Evolutionary conservation across 1,284 basidiomycete genomes (phyloP).

Genomic region (Rhodofomes roseus): DNA sequence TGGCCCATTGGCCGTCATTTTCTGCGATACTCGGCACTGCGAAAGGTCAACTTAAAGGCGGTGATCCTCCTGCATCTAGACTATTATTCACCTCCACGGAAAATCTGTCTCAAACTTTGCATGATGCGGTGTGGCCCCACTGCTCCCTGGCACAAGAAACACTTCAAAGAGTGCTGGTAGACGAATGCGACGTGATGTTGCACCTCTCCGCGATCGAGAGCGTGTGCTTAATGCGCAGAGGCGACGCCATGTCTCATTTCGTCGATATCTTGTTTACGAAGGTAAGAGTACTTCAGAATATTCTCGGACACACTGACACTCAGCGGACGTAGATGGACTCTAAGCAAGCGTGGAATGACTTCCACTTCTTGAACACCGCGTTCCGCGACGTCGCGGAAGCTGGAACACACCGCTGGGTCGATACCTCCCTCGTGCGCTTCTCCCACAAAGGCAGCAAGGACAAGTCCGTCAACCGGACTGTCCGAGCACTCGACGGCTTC

Average conservation of each 20-base stretch:
- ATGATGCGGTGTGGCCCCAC: constrained; percentile 57
- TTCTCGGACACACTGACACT: not conserved
- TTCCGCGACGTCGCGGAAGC: constrained; percentile 66
- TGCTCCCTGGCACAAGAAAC: constrained; percentile 54
- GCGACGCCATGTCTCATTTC: constrained; percentile 72
- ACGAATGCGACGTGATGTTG: constrained; percentile 66
- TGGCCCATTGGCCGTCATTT: constrained; percentile 29
- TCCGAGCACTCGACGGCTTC: constrained; percentile 65
- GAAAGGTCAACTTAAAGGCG: not conserved
- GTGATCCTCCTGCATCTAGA: not conserved
- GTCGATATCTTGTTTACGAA: constrained; percentile 68
- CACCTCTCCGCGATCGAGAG: constrained; percentile 75
- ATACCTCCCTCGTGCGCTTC: constrained; percentile 70
- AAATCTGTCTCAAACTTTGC: constrained; percentile 56
- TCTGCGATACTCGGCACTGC: constrained; percentile 1
- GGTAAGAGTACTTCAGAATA: constrained; percentile 35
- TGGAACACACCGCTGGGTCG: constrained; percentile 53
- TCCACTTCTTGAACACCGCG: constrained; percentile 78
- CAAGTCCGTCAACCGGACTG: constrained; percentile 41
- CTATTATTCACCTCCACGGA: constrained; percentile 43
- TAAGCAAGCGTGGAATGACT: constrained; percentile 72
- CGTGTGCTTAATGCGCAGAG: constrained; percentile 68
- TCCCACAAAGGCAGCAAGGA: constrained; percentile 53
- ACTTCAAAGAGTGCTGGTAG: constrained; percentile 56
- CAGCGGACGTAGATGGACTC: constrained; percentile 57